phyloP scores from a whole-genome alignment of 139 green algal genomes.

The Micractinium conductrix region DNA sequence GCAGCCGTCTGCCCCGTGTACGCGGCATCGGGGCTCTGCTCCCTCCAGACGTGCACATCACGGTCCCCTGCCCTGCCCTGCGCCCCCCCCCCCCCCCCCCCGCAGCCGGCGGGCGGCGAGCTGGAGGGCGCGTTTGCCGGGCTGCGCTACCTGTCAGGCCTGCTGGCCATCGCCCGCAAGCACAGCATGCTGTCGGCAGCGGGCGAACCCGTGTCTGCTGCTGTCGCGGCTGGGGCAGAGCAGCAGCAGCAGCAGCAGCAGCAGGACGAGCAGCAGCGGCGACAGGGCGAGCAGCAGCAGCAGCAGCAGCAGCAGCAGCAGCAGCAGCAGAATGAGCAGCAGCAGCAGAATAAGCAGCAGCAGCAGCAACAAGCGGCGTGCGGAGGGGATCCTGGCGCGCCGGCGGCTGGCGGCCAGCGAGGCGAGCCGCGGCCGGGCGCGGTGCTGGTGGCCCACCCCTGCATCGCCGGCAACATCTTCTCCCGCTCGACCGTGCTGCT shows the following conservation, averaged over 20 bases:
- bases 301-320: not conserved
- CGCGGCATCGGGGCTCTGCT: too few species aligned
- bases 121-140: constrained; percentile 31
- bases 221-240: not conserved
- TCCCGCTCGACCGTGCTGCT: constrained; percentile 25
- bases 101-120: not conserved
- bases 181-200: not conserved
- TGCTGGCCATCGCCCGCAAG: constrained; percentile 31
- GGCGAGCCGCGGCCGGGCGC: not conserved
- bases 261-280: not conserved
- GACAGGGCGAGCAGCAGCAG: not conserved
- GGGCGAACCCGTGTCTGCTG: not conserved
- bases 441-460: constrained; percentile 35
- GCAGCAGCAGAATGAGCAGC: not conserved
- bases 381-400: not conserved
- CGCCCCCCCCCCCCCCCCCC: not conserved
- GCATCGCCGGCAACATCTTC: constrained; percentile 20
- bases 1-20: too few species aligned
- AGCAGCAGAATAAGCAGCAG: not conserved
- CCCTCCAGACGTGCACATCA: too few species aligned
- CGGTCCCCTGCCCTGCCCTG: not conserved
- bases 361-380: not conserved
- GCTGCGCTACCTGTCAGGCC: constrained; percentile 27
- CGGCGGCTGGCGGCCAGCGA: not conserved
- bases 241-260: not conserved